Evolutionary conservation across 306 rosid species (phyloP), one percentile per base, ranked within the genome.

Genomic region (Gillenia trifoliata): DNA sequence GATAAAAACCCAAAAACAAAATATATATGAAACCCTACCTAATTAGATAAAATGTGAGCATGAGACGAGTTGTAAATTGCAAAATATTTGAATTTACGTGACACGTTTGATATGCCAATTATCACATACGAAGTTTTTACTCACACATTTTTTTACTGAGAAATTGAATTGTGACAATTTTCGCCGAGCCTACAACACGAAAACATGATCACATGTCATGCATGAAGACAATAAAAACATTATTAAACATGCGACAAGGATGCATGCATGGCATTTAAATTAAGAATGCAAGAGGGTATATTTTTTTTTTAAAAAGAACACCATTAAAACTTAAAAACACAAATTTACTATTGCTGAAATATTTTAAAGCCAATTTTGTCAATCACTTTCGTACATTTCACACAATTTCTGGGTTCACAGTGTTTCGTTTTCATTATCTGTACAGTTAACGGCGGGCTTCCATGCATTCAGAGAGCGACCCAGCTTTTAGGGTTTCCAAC

Each of bases 361-460:
- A 5, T 38, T 3, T 47, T 47, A 47, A 4, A 1, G 54, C 20
- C 16, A 4, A 12, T 47, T 47, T 17, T 10, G 5, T 47, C 20
- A 15, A 33, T 64, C 68, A 17, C 2, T 64, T 64, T 49, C 30
- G 11, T 29, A 78, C 56, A 70, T 45, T 77, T 59, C 30, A 61
- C 64, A 68, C 55, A 72, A 50, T 78, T 78, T 70, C 1, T 25
- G 3, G 26, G 52, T 38, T 34, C 63, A 15, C 52, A 13, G 31
- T n/a, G 55, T 56, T 78, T 71, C 73, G 57, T 64, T 54, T 72
- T 72, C 77, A 62, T 52, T 54, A 31, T 72, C 33, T 43, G 66
- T 29, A 66, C 74, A 66, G 71, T 40, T 12, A 54, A 50, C 7
- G 56, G 73, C n/a, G n/a, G n/a, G n/a, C 59, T 72, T 65, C 73